phyloP scores from a whole-genome alignment of 2,329 filamentous ascomycete species.

The Epichloe festucae region DNA sequence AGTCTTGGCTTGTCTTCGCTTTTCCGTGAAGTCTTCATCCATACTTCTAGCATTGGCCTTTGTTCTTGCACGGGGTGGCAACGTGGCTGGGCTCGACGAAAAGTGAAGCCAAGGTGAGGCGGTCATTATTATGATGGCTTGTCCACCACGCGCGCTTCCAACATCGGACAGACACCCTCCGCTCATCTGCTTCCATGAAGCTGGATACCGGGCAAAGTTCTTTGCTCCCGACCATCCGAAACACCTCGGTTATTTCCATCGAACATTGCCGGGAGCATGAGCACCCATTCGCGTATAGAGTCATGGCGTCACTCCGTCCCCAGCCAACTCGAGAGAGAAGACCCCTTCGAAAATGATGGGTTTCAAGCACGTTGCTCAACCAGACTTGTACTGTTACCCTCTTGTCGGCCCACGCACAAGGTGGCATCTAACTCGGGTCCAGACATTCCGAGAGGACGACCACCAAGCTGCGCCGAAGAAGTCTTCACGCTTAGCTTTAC shows the following conservation, averaged over 20 bases:
- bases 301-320: conserved; percentile 24
- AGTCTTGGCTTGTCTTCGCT: too few species aligned
- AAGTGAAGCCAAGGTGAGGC: neutral
- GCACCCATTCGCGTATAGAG: conserved; percentile 12
- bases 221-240: too few species aligned
- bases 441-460: conserved; percentile 1
- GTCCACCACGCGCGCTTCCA: neutral
- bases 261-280: neutral
- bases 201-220: too few species aligned
- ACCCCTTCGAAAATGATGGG: conserved; percentile 24
- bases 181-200: too few species aligned
- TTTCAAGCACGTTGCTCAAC: conserved; percentile 19
- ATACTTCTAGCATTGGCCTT: too few species aligned
- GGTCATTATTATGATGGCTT: neutral
- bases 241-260: too few species aligned
- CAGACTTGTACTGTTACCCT: conserved; percentile 14
- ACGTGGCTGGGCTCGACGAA: neutral
- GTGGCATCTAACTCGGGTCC: neutral
- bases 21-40: too few species aligned
- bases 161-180: too few species aligned
- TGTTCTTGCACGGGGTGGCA: neutral
- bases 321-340: conserved; percentile 20
- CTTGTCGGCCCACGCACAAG: neutral
- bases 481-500: neutral
- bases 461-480: neutral